Base-by-base conservation (phyloP, 2,329 filamentous ascomycete species). In the Mariannaea sp. region DNA sequence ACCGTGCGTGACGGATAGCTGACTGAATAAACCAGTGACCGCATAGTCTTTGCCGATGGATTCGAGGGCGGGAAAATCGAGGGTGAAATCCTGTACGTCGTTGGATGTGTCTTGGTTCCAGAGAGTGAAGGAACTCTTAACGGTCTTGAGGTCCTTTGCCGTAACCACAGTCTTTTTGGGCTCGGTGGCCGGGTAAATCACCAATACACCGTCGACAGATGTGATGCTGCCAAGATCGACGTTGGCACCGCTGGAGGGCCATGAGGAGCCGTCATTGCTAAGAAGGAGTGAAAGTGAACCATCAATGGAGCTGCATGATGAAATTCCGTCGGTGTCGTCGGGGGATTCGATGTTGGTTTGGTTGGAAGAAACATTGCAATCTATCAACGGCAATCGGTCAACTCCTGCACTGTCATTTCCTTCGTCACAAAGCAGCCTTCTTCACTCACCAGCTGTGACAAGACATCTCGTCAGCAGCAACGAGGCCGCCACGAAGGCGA, bases 251-350 rank as follows among this genome's bases (percentile, higher is more conserved):
- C 44, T 32, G 22, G 62, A 59, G 13, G 62, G 46, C 65, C 65
- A 68, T 2, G 58, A 50, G 13, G 61, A 60, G 2, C 64, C 62
- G 17, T 57, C 40, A 36, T 56, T 57, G 39, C 65, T 57, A 48
- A 68, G 58, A 5, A 67, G 60, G 14, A 68, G 57, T 7, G 65
- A 67, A 26, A 68, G 36, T 9, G 65, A 65, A 20, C 65, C 65
- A 39, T 68, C 62, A 35, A 68, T 58, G 8, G 58, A 55, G 42
- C 43, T 59, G 41, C 65, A 68, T 3, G 61, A 60, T 22, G 61
- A 60, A 36, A 68, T 57, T 48, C 47, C 38, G 12, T 61, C 49
- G 43, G 41, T 41, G 8, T 52, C 59, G 27, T 59, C 50, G 40
- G 65, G 65, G 12, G 55, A 41, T 19, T 61, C 51, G 53, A 68